Percentiles rank a stretch among this genome's conserved stretches.
These are phyloP conservation scores for Rhamnella rubrinervis DNA, from an alignment of 331 rosid species.

Conservation along the genomic window DNA sequence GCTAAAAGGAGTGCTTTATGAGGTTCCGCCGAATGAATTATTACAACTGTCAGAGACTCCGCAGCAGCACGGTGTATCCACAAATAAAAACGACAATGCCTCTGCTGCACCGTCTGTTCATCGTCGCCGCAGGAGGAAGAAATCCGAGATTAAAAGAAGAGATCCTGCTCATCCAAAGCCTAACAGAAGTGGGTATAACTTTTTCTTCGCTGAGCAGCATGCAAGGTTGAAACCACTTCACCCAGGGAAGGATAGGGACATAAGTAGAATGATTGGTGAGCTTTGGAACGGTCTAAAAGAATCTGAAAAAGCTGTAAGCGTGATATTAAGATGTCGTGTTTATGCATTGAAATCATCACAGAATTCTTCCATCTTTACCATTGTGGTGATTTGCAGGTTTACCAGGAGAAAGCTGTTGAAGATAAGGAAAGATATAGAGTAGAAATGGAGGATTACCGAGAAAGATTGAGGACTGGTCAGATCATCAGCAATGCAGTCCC, in stretches of 20 bases:
- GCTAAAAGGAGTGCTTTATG: conserved; percentile 80
- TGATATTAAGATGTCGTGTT: not conserved
- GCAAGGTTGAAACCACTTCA: conserved; percentile 75
- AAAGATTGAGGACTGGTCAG: conserved; percentile 52
- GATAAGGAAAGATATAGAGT: conserved; percentile 78
- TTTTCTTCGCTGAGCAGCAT: conserved; percentile 93
- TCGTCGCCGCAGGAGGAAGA: conserved; percentile 80
- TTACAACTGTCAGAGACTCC: conserved; percentile 20
- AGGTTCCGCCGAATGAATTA: conserved; percentile 38
- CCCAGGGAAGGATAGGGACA: conserved; percentile 86
- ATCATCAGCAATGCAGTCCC: conserved; percentile 72
- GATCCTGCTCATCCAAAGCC: conserved; percentile 95
- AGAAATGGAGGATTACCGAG: conserved; percentile 84
- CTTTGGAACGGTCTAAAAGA: conserved; percentile 80
- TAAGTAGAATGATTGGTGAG: conserved; percentile 86
- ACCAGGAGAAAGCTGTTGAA: conserved; percentile 80
- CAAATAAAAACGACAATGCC: conserved; percentile 29
- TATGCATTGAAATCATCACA: not conserved
- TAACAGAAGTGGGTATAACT: conserved; percentile 90
- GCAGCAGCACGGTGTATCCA: conserved; percentile 23
- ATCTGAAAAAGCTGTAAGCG: conserved; percentile 61
- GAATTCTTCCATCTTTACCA: no score
- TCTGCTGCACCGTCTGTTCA: conserved; percentile 40
- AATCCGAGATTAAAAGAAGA: conserved; percentile 72
- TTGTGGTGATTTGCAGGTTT: conserved; percentile 43